Conservation (phyloP, 1,284 basidiomycete genomes). For the Takashimella tepidaria region DNA sequence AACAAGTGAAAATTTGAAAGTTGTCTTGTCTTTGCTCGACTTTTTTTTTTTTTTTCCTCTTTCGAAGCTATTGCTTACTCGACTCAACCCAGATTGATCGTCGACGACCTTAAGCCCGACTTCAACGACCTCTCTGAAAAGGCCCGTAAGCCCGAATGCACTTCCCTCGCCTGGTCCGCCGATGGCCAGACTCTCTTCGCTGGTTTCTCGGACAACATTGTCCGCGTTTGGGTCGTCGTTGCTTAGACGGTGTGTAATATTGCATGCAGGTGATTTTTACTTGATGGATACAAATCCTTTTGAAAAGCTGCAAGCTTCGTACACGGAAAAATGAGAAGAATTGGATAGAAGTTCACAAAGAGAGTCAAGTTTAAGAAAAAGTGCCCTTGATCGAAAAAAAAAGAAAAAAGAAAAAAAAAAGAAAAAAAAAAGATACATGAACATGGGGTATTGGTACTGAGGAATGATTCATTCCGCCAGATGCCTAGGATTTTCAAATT, state of each 20-base stretch:
- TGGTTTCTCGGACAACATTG: slow-evolving; percentile 86
- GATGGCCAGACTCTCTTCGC: slow-evolving; percentile 96
- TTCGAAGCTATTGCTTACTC: slow-evolving; percentile 41
- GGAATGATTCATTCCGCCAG: no score
- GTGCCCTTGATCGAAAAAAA: no score
- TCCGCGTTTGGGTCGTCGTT: slow-evolving; percentile 87
- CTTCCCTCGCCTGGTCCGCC: slow-evolving; percentile 97
- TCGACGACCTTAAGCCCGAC: slow-evolving; percentile 90
- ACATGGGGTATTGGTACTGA: not conserved
- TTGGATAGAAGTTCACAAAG: no score
- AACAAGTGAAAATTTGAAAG: not conserved
- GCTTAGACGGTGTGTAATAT: slow-evolving; percentile 27
- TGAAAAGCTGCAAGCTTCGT: no score
- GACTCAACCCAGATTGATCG: slow-evolving; percentile 63
- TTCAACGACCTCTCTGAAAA: slow-evolving; percentile 70
- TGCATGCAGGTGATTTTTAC: slow-evolving; percentile 16
- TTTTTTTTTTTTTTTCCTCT: no score
- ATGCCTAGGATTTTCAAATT: no score
- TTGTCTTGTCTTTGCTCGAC: not conserved
- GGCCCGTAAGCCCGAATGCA: slow-evolving; percentile 86
- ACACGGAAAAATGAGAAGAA: no score
- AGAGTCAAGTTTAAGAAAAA: no score
- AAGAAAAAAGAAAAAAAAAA: no score
- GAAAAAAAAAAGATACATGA: not conserved
- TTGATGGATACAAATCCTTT: slow-evolving; percentile 13